Percentiles rank a stretch among this genome's conserved stretches.
Evolutionary conservation across 2,329 filamentous ascomycete species (phyloP).

Genomic region (Anthostomella pinea): DNA sequence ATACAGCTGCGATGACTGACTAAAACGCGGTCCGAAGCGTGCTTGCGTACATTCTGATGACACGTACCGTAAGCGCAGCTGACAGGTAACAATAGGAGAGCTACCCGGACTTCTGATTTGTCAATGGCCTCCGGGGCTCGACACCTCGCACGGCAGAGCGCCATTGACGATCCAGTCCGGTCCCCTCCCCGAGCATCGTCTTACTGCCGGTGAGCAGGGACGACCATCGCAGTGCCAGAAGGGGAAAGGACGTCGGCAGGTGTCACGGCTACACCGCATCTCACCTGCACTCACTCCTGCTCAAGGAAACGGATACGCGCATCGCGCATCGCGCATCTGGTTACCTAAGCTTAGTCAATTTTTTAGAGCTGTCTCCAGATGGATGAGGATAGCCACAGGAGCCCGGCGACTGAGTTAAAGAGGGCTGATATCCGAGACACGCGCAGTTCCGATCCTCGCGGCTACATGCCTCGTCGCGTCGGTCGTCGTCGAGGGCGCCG

Average conservation of each 20-base stretch:
- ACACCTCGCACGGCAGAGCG: neutral
- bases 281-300: slow-evolving; percentile 13
- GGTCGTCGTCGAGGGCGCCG: neutral
- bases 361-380: slow-evolving; percentile 11
- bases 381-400: slow-evolving; percentile 4
- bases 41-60: slow-evolving; percentile 1
- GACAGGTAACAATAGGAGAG: neutral
- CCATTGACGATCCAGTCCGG: neutral
- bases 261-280: slow-evolving; percentile 19
- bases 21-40: neutral
- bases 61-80: neutral
- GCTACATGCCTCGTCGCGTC: neutral
- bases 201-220: neutral
- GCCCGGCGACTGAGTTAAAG: no score
- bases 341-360: slow-evolving; percentile 16
- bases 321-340: slow-evolving; percentile 11
- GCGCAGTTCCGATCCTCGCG: neutral
- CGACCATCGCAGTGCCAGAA: neutral
- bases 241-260: slow-evolving; percentile 5
- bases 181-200: neutral
- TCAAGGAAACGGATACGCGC: slow-evolving; percentile 17
- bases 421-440: slow-evolving; percentile 2
- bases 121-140: neutral
- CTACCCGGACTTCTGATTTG: neutral
- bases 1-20: neutral